Base-by-base conservation (phyloP, 306 rosid genomes). In the Coriaria nepalensis region DNA sequence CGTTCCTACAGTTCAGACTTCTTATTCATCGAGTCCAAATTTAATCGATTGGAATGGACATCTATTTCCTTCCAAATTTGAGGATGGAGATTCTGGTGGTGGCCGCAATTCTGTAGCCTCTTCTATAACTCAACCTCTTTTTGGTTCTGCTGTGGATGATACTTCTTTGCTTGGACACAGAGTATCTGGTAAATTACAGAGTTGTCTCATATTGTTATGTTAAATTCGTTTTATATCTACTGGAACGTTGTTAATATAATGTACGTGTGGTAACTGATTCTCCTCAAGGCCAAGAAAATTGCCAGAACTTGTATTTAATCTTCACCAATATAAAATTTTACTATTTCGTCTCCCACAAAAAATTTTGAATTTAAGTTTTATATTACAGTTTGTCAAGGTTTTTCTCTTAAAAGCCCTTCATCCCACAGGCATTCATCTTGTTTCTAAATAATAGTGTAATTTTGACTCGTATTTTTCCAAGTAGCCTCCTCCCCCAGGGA, bases 71-170 rank as follows among this genome's bases (percentile, higher is more conserved):
- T 53, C 68, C 37, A 77, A 53, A 51, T 53, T 47, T 54, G 75
- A 66, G 67, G 75, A 73, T 60, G 75, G 38, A 56, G 75, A 75
- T 66, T 78, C 71, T 6, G 51, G 39, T 6, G 47, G 49, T 45
- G n/a, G 58, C 38, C 47, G 34, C 34, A 66, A 62, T 73, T 65
- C 57, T 36, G 63, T 8, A 50, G 57, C 52, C 61, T 55, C 71
- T 8, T 62, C 71, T 40, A 58, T 59, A 48, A 13, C 12, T 46
- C 83, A 60, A 42, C 56, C 57, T 37, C 15, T 61, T 39, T 49
- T 58, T 60, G 69, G 69, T 56, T 68, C 78, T 49, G 5, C 56
- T 11, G 56, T 43, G 33, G 56, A 14, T 11, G 54, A 43, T 54
- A 43, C 68, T 37, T 71, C 58, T 70, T 46, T 41, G 35, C 73